Percentiles rank a stretch among this genome's conserved stretches.
These are phyloP conservation scores for Exophiala sp. DNA, from an alignment of 2,329 filamentous ascomycete species.

Conservation along the genomic window DNA sequence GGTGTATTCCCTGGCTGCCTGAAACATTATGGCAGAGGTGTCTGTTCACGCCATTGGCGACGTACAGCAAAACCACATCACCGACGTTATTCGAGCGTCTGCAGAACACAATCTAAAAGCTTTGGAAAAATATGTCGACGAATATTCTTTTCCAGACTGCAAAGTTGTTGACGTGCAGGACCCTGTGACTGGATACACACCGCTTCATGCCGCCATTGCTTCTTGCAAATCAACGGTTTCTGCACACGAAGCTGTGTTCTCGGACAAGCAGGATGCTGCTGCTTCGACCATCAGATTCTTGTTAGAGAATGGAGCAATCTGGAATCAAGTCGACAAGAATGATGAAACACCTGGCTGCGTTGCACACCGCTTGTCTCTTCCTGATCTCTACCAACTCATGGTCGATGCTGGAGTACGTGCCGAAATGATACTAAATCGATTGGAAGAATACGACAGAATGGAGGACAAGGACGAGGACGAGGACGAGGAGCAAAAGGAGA, in stretches of 20 bases:
- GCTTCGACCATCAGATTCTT: slow-evolving; percentile 67
- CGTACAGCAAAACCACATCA: slow-evolving; percentile 3
- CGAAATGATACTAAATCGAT: slow-evolving; percentile 76
- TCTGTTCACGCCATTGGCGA: not conserved
- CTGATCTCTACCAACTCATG: slow-evolving; percentile 72
- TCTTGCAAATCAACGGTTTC: slow-evolving; percentile 50
- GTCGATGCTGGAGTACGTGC: slow-evolving; percentile 88
- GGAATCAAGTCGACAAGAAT: slow-evolving; percentile 87
- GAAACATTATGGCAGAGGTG: not conserved
- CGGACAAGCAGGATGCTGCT: slow-evolving; percentile 29
- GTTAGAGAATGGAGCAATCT: slow-evolving; percentile 85
- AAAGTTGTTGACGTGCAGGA: slow-evolving; percentile 75
- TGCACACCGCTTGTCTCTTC: slow-evolving; percentile 65
- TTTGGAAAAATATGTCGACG: slow-evolving; percentile 42
- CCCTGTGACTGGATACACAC: slow-evolving; percentile 77
- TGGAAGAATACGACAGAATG: slow-evolving; percentile 78
- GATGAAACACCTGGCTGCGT: slow-evolving; percentile 91
- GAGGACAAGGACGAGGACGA: slow-evolving; percentile 36
- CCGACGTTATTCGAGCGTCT: slow-evolving; percentile 62
- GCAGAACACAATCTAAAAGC: slow-evolving; percentile 64
- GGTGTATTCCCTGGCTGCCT: not conserved
- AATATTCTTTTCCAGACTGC: slow-evolving; percentile 30
- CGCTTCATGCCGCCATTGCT: slow-evolving; percentile 87
- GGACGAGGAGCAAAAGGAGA: slow-evolving; percentile 31
- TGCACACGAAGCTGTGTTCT: slow-evolving; percentile 33